Percentiles rank a stretch among this genome's conserved stretches.
Conservation (phyloP, 345 rosid species). For the Hibiscus mutabilis region DNA sequence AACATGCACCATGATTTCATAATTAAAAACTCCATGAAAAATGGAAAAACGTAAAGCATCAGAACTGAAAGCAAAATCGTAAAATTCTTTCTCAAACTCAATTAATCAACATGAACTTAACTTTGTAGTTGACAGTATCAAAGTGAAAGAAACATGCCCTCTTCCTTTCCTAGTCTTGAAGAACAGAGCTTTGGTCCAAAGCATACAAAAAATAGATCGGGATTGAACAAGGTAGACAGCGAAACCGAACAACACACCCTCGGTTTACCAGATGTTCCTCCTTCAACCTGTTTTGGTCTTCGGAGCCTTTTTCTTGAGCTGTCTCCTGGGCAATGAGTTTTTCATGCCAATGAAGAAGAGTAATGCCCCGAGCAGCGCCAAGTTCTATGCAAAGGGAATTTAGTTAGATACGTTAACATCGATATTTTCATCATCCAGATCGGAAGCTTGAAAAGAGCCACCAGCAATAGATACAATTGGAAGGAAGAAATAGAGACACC, state of each 20-base stretch:
- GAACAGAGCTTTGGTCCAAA: constrained; percentile 10
- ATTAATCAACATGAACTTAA: constrained; percentile 9
- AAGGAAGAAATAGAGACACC: background rate
- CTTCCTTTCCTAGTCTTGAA: constrained; percentile 3
- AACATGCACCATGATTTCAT: background rate
- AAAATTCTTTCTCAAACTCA: constrained; percentile 8
- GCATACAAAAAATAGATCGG: constrained; percentile 16
- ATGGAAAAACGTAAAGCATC: background rate
- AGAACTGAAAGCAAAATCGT: background rate
- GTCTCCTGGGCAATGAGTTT: constrained; percentile 65
- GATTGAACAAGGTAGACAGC: constrained; percentile 2
- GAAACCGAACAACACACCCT: constrained; percentile 10
- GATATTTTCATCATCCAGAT: background rate
- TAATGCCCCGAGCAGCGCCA: constrained; percentile 68
- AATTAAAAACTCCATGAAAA: background rate
- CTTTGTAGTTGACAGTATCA: constrained; percentile 6
- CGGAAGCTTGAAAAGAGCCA: background rate
- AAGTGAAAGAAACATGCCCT: background rate
- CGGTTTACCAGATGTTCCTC: background rate
- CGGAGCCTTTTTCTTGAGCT: constrained; percentile 48
- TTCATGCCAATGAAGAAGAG: constrained; percentile 74
- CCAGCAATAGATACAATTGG: background rate
- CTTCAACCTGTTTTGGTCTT: constrained; percentile 46
- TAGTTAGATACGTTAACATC: background rate
- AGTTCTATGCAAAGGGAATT: constrained; percentile 29